Evolutionary conservation across 176 grass and related monocot species (phyloP).

Genomic region (Aegilops tauschii): DNA sequence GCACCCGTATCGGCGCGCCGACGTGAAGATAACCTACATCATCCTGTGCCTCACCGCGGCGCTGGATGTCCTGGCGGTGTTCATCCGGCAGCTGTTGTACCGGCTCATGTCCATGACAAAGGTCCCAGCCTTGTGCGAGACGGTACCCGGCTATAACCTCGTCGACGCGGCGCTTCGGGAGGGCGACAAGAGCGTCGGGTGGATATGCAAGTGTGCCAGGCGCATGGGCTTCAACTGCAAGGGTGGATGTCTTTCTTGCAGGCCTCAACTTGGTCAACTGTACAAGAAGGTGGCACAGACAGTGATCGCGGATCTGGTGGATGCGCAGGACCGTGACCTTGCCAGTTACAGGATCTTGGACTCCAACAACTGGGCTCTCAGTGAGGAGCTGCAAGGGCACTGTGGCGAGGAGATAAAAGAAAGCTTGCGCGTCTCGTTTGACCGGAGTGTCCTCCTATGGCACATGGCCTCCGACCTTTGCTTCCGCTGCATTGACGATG

Average conservation of each 20-base stretch:
- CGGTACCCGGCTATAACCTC: not conserved
- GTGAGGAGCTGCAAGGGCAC: not conserved
- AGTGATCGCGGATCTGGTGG: not conserved
- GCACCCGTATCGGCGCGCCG: not conserved
- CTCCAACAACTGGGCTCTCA: not conserved
- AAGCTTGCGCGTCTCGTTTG: not conserved
- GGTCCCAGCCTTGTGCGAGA: not conserved
- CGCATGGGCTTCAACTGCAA: not conserved
- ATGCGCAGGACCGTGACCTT: not conserved
- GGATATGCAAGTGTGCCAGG: not conserved
- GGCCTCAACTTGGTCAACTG: too few species aligned
- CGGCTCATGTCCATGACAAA: rapidly evolving
- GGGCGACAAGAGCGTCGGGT: not conserved
- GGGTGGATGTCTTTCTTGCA: too few species aligned
- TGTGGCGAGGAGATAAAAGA: too few species aligned
- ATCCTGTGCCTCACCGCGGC: not conserved
- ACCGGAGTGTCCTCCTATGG: not conserved
- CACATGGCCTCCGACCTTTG: not conserved
- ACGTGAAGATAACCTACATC: not conserved
- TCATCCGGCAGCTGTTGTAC: not conserved
- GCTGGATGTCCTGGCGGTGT: not conserved
- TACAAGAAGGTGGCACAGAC: not conserved
- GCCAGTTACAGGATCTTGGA: not conserved
- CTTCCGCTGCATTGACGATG: not conserved
- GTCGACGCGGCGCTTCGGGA: not conserved